Conservation (phyloP, 495 filamentous ascomycete species). For the Aspergillus cristatus region DNA sequence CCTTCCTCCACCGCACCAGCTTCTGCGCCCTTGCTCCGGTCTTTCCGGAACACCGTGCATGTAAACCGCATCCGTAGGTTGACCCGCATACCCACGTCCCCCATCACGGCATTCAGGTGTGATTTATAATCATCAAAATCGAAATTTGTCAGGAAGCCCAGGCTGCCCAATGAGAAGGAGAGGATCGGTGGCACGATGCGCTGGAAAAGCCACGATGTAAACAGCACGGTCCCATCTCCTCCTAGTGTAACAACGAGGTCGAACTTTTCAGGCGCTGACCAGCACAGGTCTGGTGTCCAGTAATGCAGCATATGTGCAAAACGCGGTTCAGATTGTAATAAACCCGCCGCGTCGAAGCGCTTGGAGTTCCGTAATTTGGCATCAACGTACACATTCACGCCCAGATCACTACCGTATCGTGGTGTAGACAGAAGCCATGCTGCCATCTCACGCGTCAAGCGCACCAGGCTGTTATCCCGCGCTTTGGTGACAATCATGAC, state of each 20-base stretch:
- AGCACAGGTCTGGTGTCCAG: conserved; percentile 93
- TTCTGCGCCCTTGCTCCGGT: conserved; percentile 35
- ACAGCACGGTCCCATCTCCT: conserved; percentile 87
- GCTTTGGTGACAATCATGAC: conserved; percentile 98
- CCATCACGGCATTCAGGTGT: conserved; percentile 77
- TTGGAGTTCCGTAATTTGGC: conserved; percentile 78
- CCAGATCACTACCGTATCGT: conserved; percentile 67
- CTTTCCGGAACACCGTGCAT: conserved; percentile 74
- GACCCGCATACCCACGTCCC: conserved; percentile 85
- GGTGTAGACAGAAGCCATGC: conserved; percentile 81
- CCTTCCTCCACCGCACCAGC: conserved; percentile 53
- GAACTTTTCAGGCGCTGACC: conserved; percentile 79
- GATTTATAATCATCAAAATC: conserved; percentile 76
- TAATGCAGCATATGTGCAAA: conserved; percentile 75
- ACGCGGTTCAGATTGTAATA: conserved; percentile 60
- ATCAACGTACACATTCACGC: conserved; percentile 91
- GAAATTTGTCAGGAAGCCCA: conserved; percentile 90
- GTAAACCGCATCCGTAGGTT: conserved; percentile 97
- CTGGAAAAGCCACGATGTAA: conserved; percentile 91
- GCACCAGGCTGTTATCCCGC: conserved; percentile 78
- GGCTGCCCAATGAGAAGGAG: conserved; percentile 77
- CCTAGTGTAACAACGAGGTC: conserved; percentile 88
- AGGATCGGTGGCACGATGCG: conserved; percentile 83
- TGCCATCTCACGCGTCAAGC: conserved; percentile 74
- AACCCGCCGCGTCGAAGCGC: conserved; percentile 68